Evolutionary conservation across 2,329 filamentous ascomycete genomes (phyloP).

Genomic region (Akanthomyces dipterigenus): DNA sequence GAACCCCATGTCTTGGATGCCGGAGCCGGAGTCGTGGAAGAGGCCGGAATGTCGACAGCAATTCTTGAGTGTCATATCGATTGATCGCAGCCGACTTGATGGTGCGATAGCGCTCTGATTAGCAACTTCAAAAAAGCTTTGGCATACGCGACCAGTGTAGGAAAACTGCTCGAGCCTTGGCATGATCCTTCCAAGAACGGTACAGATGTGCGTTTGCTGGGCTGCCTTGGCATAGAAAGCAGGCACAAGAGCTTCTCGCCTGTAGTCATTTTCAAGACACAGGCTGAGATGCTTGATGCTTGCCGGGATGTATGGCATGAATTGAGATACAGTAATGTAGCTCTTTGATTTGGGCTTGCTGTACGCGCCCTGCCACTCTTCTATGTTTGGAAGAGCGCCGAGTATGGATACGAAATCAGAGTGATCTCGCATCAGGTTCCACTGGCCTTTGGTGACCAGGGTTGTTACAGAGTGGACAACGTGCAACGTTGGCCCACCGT

Average conservation of each 20-base stretch:
- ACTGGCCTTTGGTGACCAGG: conserved; percentile 67
- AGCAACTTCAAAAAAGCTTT: conserved; percentile 57
- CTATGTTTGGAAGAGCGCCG: conserved; percentile 57
- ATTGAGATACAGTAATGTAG: conserved; percentile 61
- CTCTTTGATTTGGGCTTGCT: conserved; percentile 69
- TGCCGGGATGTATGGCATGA: conserved; percentile 50
- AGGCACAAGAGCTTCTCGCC: conserved; percentile 54
- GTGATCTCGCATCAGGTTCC: conserved; percentile 63
- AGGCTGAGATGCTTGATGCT: conserved; percentile 59
- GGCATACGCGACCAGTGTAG: conserved; percentile 67
- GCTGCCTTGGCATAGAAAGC: conserved; percentile 55
- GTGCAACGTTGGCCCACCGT: conserved; percentile 29
- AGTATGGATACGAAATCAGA: conserved; percentile 58
- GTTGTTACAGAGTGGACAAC: conserved; percentile 53
- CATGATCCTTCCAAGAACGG: conserved; percentile 52
- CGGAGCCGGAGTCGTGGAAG: conserved; percentile 59
- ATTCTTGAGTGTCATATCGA: conserved; percentile 69
- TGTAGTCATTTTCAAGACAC: conserved; percentile 65
- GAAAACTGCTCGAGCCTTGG: conserved; percentile 60
- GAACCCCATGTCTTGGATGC: conserved; percentile 65
- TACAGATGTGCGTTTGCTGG: conserved; percentile 58
- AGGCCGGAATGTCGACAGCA: conserved; percentile 53
- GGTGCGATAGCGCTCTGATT: conserved; percentile 42
- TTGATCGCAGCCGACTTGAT: conserved; percentile 50
- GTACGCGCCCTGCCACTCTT: conserved; percentile 56